phyloP scores from a whole-genome alignment of 768 basidiomycete species.

The Chlorophyllum brunneum region DNA sequence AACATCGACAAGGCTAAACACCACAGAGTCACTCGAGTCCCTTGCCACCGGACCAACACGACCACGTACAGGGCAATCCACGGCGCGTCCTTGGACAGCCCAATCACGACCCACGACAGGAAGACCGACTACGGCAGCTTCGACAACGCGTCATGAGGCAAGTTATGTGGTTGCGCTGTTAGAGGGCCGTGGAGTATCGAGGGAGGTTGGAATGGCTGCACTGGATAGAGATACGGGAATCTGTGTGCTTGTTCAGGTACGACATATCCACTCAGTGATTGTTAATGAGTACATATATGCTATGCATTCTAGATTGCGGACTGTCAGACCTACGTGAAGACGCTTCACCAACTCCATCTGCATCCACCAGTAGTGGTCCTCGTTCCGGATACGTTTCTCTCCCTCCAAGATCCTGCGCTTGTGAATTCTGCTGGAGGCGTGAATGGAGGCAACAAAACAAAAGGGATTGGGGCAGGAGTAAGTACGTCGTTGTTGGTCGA shows the following conservation, averaged over 20 bases:
- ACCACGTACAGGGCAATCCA: constrained; percentile 12
- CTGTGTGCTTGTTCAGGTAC: constrained; percentile 77
- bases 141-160: constrained; percentile 48
- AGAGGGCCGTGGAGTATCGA: constrained; percentile 73
- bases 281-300: background rate
- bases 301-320: constrained; percentile 60
- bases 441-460: background rate
- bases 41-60: background rate
- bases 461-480: constrained; percentile 31
- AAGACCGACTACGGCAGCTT: constrained; percentile 64
- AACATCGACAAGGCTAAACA: background rate
- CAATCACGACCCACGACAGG: constrained; percentile 58
- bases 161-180: constrained; percentile 66
- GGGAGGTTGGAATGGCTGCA: constrained; percentile 86
- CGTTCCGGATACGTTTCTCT: constrained; percentile 79
- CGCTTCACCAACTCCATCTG: constrained; percentile 79
- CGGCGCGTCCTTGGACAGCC: constrained; percentile 45
- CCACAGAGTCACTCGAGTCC: background rate
- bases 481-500: constrained; percentile 62
- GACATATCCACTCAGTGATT: too few relatives aligned
- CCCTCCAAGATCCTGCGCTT: constrained; percentile 46
- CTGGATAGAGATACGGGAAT: constrained; percentile 77
- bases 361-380: constrained; percentile 69
- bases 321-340: constrained; percentile 86
- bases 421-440: constrained; percentile 27